Evolutionary conservation across 768 basidiomycete species (phyloP).

Genomic region (Podaxis pistillaris): DNA sequence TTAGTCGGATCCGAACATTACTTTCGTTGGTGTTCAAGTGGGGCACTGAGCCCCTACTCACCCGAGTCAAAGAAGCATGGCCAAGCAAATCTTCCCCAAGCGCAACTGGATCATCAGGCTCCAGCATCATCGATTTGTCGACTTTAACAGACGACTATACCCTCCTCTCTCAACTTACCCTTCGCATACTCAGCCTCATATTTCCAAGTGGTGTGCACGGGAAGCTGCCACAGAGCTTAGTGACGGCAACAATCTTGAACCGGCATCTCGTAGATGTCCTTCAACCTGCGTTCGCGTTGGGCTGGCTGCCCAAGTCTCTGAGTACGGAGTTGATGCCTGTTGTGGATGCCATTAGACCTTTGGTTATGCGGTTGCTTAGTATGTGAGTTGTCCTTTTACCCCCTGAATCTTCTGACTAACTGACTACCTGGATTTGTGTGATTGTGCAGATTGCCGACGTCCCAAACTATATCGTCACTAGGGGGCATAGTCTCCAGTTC

Average conservation of each 20-base stretch:
- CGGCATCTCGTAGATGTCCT: slow-evolving; percentile 58
- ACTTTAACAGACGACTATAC: slow-evolving; percentile 40
- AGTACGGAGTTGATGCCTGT: slow-evolving; percentile 35
- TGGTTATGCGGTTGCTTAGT: slow-evolving; percentile 55
- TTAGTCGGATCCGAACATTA: slow-evolving; percentile 59
- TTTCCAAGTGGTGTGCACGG: slow-evolving; percentile 53
- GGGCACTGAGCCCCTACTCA: slow-evolving; percentile 58
- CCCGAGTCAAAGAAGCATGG: slow-evolving; percentile 40
- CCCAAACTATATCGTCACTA: slow-evolving; percentile 64
- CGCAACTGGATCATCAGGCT: slow-evolving; percentile 6
- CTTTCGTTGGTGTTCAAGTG: slow-evolving; percentile 71
- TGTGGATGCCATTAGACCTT: slow-evolving; percentile 47
- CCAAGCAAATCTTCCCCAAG: slow-evolving; percentile 24
- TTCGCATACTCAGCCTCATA: slow-evolving; percentile 45
- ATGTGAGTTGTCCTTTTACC: slow-evolving; percentile 44
- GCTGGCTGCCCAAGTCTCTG: slow-evolving; percentile 67
- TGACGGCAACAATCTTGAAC: slow-evolving; percentile 57
- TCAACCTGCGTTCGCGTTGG: slow-evolving; percentile 58
- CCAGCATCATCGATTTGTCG: slow-evolving; percentile 45
- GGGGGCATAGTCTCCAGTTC: slow-evolving; percentile 54
- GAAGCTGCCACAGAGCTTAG: slow-evolving; percentile 52
- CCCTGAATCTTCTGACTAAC: slow-evolving; percentile 14
- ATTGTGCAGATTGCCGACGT: slow-evolving; percentile 54
- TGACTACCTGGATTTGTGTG: slow-evolving; percentile 15
- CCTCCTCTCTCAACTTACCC: slow-evolving; percentile 40